Base-by-base conservation (phyloP, 164 flowering plant genomes). In the Magnolia officinalis region DNA sequence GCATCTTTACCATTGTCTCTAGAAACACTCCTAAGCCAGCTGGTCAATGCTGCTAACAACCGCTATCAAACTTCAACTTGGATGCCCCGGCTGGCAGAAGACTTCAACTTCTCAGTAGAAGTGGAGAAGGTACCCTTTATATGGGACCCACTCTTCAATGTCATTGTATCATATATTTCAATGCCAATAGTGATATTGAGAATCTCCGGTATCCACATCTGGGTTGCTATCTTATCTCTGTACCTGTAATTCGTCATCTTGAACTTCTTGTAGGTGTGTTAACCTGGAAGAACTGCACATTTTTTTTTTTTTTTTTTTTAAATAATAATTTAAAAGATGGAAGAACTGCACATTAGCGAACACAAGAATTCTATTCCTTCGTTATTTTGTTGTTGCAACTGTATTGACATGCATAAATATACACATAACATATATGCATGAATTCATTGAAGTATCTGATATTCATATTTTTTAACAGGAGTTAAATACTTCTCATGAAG, bases 401-500 rank as follows among this genome's bases (percentile, higher is more conserved):
- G 24, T 64, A 21, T 20, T 64, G 26, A n/a, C 26, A 19, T 20
- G 26, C 26, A 64, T 8, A 64, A 64, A 64, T 64, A 8, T 64
- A 8, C 26, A 64, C 19, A 64, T 8, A 18, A 2, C 67, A 64
- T 11, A 20, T 21, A 8, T 11, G 10, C 6, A 3, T n/a, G 67
- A 64, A 64, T n/a, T 18, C 67, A 16, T 55, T 55, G 8, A 64
- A n/a, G 8, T 49, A 49, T 16, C 45, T 37, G 45, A 2, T 50
- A 14, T 16, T 59, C 13, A 37, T 69, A 50, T 10, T 24, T 70
- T 72, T 76, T 64, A 16, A 20, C 81, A 86, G 89, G 82, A 78
- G 11, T 78, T 78, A 70, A 67, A 65, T 77, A n/a, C 18, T 69
- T 79, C 77, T 80, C 26, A 45, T 45, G 75, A 55, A 70, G 72